Evolutionary conservation across 2,329 filamentous ascomycete genomes (phyloP), one percentile per base, ranked within the genome.

Genomic region (Botrytis fragariae): DNA sequence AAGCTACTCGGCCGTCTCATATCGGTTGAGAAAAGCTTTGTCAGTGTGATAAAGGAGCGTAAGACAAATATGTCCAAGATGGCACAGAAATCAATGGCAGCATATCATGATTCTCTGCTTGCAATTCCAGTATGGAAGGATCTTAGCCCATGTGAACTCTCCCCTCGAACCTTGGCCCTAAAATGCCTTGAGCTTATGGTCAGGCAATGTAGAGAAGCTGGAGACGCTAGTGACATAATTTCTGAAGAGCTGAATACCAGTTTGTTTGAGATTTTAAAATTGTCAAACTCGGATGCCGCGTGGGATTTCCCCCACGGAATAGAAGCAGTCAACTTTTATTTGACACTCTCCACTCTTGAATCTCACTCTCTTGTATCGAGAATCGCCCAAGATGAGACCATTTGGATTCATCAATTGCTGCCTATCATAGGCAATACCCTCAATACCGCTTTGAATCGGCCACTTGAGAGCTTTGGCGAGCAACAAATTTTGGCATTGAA

Each of bases 41-140:
- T 82, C n/a, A 82, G 83, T 29, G 81, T 93, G n/a, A 87, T 87
- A 0, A 88, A 87, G 74, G 90, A 93, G 54, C 88, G 90, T 45
- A 88, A 88, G 76, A 88, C 83, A 73, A 94, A 94, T 76, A 85
- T 95, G 79, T 91, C 93, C 0, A 91, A 87, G 78, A 85, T 88
- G 44, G 88, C 87, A 18, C 90, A 90, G 77, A 84, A 83, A 25
- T 85, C 88, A 0, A 79, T 95, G 12, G 77, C 82, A 12, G 83
- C 85, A 0, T 84, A 93, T 60, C 88, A 90, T 73, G 81, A 82
- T 2, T 81, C 84, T 5, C 78, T 93, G 5, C 80, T 86, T 65
- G 82, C 85, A 37, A 84, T 89, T 51, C 80, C 85, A 0, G 82
- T 92, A 1, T 95, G 92, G 92, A 85, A 87, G 61, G 85, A 86